phyloP scores from a whole-genome alignment of 140 eudicot genomes.

The Cichorium intybus region DNA sequence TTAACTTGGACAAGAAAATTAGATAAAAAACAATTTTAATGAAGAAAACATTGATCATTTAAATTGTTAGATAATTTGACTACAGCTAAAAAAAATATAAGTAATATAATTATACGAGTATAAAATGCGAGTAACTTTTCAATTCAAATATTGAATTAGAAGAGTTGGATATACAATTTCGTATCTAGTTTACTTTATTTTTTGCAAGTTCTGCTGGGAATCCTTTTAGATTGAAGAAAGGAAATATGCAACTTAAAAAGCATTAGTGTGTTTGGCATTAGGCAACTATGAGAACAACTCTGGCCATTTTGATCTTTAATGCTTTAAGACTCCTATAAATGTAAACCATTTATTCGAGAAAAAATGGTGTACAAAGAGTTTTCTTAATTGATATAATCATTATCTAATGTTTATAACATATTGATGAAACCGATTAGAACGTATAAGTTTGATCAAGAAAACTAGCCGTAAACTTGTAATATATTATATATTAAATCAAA shows the following conservation, averaged over 20 bases:
- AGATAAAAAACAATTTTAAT: background rate
- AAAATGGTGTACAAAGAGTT: background rate
- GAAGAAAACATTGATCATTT: background rate
- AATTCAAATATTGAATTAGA: background rate
- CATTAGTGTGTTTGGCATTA: background rate
- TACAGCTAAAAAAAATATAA: no score
- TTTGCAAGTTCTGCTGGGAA: background rate
- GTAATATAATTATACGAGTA: no score
- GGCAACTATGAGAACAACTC: background rate
- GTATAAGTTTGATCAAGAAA: background rate
- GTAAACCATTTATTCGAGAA: no score
- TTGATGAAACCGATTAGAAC: background rate
- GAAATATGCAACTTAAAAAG: background rate
- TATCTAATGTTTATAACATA: background rate
- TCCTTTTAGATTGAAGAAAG: background rate
- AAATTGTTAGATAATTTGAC: background rate
- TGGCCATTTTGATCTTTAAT: no score
- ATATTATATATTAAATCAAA: background rate
- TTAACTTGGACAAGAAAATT: background rate
- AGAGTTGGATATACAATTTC: conserved; percentile 13
- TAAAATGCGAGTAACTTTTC: background rate
- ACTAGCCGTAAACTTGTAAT: background rate
- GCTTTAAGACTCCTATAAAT: no score
- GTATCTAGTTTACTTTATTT: conserved; percentile 8
- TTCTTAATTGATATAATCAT: background rate